A percentile compares a stretch with the other conserved stretches of the same genome.
Conservation (phyloP, 2,329 filamentous ascomycete genomes). For the Bimuria novae-zelandiae region DNA sequence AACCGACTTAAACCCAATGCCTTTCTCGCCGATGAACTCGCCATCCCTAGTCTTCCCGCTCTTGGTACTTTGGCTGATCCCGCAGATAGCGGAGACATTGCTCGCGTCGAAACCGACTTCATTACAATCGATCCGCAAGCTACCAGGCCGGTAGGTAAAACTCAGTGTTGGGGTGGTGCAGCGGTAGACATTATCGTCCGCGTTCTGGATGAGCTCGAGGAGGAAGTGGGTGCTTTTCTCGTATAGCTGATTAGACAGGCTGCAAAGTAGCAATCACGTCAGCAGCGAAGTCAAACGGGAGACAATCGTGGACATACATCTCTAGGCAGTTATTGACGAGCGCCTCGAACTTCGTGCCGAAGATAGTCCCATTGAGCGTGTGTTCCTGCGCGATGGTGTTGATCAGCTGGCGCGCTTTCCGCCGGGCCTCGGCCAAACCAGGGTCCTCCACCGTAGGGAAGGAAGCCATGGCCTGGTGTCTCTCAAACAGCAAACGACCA, state of each 20-base stretch:
- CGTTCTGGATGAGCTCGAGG: conserved; percentile 60
- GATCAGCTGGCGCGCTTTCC: neutral
- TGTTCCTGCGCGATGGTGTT: neutral
- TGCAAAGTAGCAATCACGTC: neutral
- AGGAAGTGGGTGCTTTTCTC: conserved; percentile 51
- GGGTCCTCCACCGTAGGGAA: neutral
- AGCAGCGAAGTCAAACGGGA: neutral
- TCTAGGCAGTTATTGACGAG: neutral
- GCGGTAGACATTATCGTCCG: conserved; percentile 56
- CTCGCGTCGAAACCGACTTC: conserved; percentile 22
- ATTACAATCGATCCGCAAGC: conserved; percentile 51
- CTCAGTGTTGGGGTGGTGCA: conserved; percentile 30
- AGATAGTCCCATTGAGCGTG: neutral
- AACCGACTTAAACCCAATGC: conserved; percentile 45
- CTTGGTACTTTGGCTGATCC: conserved; percentile 54
- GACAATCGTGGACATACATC: neutral
- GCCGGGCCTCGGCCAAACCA: neutral
- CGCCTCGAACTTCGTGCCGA: neutral
- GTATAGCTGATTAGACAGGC: conserved; percentile 36
- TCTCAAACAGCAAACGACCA: neutral
- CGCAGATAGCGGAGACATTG: conserved; percentile 49
- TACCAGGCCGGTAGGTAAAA: conserved; percentile 14
- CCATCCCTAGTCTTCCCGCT: conserved; percentile 9
- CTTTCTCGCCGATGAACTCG: conserved; percentile 41
- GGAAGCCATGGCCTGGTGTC: neutral